Evolutionary conservation across 306 rosid species (phyloP).

Genomic region (Cercis canadensis): DNA sequence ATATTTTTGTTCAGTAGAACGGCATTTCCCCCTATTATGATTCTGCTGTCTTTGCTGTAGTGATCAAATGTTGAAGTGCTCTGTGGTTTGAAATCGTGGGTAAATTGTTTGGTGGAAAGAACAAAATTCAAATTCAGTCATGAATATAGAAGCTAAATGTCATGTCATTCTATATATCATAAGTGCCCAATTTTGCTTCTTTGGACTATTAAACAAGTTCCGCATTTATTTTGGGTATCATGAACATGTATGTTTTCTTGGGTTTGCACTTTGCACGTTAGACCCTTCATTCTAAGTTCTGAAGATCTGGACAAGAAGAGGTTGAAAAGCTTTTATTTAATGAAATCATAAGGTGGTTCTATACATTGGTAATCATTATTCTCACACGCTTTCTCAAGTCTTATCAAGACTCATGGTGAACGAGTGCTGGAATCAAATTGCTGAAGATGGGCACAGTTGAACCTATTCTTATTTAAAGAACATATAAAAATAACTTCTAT

Average conservation of each 20-base stretch:
- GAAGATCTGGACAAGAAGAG: not conserved
- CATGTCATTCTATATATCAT: not conserved
- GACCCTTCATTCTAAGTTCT: not conserved
- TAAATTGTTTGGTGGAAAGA: not conserved
- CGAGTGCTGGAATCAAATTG: not conserved
- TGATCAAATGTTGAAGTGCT: constrained; percentile 3
- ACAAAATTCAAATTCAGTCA: not conserved
- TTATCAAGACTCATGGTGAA: too few relatives aligned
- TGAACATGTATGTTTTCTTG: not conserved
- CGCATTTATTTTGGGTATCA: not conserved
- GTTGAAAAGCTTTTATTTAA: not conserved
- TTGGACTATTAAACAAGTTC: not conserved
- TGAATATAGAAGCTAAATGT: not conserved
- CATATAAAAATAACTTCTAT: not conserved
- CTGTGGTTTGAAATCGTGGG: not conserved
- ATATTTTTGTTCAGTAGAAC: not conserved
- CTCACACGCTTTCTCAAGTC: not conserved
- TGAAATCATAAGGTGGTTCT: not conserved
- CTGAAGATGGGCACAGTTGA: not conserved
- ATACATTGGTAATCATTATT: not conserved
- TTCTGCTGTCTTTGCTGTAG: not conserved
- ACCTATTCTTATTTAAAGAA: not conserved
- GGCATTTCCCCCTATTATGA: not conserved
- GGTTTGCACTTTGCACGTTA: not conserved
- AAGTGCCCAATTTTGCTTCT: too few relatives aligned